A percentile compares a stretch with the other conserved stretches of the same genome.
These are phyloP conservation scores for Saturnispora halmiae DNA, from an alignment of 805 yeast genomes.

Conservation along the genomic window DNA sequence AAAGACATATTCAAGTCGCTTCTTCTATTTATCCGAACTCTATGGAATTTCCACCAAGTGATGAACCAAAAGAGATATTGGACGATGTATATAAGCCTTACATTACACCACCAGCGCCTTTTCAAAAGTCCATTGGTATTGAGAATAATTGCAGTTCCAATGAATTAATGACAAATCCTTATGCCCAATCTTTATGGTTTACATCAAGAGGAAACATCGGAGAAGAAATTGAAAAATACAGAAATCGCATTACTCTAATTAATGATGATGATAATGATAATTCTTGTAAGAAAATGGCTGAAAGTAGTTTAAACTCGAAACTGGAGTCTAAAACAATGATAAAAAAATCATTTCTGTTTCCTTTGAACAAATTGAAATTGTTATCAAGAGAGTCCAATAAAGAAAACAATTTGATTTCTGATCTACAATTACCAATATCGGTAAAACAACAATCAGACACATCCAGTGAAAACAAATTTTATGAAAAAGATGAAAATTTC, in stretches of 20 bases:
- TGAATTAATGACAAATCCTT: constrained; percentile 28
- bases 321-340: not conserved
- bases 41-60: not conserved
- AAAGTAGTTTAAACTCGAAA: too few species aligned
- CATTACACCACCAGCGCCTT: constrained; percentile 16
- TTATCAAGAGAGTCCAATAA: not conserved
- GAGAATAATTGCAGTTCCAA: too few species aligned
- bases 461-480: too few species aligned
- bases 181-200: constrained; percentile 36
- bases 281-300: too few species aligned
- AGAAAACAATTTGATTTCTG: too few species aligned
- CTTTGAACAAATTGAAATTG: not conserved
- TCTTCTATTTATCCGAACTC: not conserved
- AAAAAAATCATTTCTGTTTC: not conserved
- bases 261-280: too few species aligned
- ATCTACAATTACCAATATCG: too few species aligned
- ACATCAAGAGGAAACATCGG: constrained; percentile 29
- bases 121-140: constrained; percentile 10
- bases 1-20: not conserved
- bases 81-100: constrained; percentile 14
- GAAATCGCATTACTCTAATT: not conserved
- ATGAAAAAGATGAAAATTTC: too few species aligned
- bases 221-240: constrained; percentile 22
- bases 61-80: not conserved
- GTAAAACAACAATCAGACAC: not conserved